phyloP scores from a whole-genome alignment of 495 filamentous ascomycete species.

The Cudoniella acicularis region DNA sequence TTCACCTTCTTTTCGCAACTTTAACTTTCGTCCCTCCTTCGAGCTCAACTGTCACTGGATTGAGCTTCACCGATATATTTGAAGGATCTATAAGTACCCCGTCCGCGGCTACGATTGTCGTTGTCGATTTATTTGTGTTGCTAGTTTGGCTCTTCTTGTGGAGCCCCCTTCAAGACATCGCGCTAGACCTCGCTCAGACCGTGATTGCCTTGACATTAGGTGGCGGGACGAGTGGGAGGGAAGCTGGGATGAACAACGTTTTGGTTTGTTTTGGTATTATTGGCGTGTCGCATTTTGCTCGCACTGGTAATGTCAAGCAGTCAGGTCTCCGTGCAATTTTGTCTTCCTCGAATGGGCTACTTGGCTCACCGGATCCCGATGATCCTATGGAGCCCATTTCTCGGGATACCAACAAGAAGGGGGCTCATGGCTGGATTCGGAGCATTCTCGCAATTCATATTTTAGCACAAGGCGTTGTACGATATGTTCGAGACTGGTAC shows the following conservation, averaged over 20 bases:
- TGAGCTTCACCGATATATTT: constrained; percentile 63
- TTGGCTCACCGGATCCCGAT: constrained; percentile 30
- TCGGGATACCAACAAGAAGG: constrained; percentile 42
- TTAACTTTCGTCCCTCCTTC: constrained; percentile 88
- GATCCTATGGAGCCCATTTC: constrained; percentile 39
- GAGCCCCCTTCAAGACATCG: constrained; percentile 81
- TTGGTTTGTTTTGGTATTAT: constrained; percentile 80
- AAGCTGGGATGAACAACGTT: constrained; percentile 66
- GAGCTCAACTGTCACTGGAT: constrained; percentile 47
- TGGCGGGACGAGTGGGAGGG: constrained; percentile 76
- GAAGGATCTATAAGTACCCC: constrained; percentile 67
- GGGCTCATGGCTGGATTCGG: constrained; percentile 47
- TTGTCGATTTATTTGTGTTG: constrained; percentile 77
- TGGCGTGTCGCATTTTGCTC: constrained; percentile 53
- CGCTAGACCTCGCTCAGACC: constrained; percentile 91
- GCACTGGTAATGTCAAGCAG: constrained; percentile 42
- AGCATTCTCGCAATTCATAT: constrained; percentile 82
- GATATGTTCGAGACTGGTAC: constrained; percentile 59
- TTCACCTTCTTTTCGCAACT: constrained; percentile 90
- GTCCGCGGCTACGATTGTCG: constrained; percentile 74
- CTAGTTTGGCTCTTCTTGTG: constrained; percentile 87
- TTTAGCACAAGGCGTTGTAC: constrained; percentile 72
- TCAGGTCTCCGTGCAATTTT: constrained; percentile 43
- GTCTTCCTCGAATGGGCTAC: constrained; percentile 17
- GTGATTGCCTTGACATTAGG: constrained; percentile 93